phyloP scores from a whole-genome alignment of 2,329 filamentous ascomycete genomes.

The Colletotrichum caudatum region DNA sequence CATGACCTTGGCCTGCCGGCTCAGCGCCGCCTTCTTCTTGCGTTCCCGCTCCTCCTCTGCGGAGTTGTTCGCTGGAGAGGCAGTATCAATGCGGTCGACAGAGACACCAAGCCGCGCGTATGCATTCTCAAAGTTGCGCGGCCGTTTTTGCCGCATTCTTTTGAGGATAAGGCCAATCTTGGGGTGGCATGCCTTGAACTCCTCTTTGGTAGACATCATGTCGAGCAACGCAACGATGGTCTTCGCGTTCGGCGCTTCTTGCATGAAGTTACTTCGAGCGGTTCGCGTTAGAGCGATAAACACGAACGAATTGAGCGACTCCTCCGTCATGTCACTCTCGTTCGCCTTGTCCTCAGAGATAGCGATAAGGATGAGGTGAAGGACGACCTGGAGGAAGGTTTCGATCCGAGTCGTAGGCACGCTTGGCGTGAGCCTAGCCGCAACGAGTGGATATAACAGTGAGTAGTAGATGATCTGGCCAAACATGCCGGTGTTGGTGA shows the following conservation, averaged over 20 bases:
- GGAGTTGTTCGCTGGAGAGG: constrained; percentile 78
- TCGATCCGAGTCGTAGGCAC: constrained; percentile 88
- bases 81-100: constrained; percentile 83
- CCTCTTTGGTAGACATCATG: constrained; percentile 73
- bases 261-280: constrained; percentile 71
- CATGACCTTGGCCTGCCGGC: constrained; percentile 94
- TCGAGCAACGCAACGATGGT: constrained; percentile 75
- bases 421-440: constrained; percentile 74
- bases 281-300: constrained; percentile 74
- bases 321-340: constrained; percentile 62
- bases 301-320: constrained; percentile 75
- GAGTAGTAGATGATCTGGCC: constrained; percentile 91
- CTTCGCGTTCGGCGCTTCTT: constrained; percentile 66
- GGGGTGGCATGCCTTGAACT: constrained; percentile 84
- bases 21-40: constrained; percentile 91
- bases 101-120: constrained; percentile 74
- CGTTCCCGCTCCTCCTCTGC: constrained; percentile 80
- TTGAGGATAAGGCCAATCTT: constrained; percentile 88
- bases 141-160: constrained; percentile 85
- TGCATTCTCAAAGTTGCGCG: constrained; percentile 76
- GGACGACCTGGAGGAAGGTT: constrained; percentile 88
- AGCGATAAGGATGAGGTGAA: constrained; percentile 89
- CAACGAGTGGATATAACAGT: constrained; percentile 82
- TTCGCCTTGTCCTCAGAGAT: constrained; percentile 82
- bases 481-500: constrained; percentile 88